Conservation (phyloP, 116 monocot genomes). For the Papilionanthe hybrid region DNA sequence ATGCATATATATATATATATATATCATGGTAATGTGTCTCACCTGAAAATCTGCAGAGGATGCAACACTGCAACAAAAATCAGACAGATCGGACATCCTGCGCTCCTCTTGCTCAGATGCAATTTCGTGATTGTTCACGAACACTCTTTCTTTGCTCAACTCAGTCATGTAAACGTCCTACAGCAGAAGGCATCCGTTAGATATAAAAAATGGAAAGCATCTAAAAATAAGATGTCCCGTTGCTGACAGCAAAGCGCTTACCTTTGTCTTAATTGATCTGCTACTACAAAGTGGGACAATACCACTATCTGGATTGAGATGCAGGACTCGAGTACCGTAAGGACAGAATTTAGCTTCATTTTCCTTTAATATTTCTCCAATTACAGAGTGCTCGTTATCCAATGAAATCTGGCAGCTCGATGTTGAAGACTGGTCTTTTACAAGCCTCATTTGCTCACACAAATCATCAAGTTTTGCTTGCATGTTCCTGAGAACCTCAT, state of each 20-base stretch:
- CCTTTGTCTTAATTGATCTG: slow-evolving; percentile 22
- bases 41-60: slow-evolving; percentile 84
- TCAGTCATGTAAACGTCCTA: slow-evolving; percentile 32
- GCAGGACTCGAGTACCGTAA: neutral
- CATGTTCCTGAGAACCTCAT: slow-evolving; percentile 63
- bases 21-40: neutral
- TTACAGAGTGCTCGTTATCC: slow-evolving; percentile 6
- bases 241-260: neutral
- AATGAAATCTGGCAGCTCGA: neutral
- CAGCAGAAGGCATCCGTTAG: neutral
- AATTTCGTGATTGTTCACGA: slow-evolving; percentile 10
- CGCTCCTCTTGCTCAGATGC: slow-evolving; percentile 71
- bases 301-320: slow-evolving; percentile 24
- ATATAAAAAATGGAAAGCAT: neutral
- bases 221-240: neutral
- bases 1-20: too few relatives aligned
- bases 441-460: slow-evolving; percentile 49
- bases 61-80: slow-evolving; percentile 62
- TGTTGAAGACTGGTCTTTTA: slow-evolving; percentile 25
- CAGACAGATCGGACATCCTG: slow-evolving; percentile 88
- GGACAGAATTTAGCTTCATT: slow-evolving; percentile 16
- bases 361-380: slow-evolving; percentile 3
- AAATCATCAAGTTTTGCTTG: slow-evolving; percentile 84
- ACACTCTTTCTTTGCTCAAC: slow-evolving; percentile 19
- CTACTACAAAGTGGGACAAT: slow-evolving; percentile 21